These are phyloP conservation scores for Orbilia blumenaviensis DNA, from an alignment of 2,329 filamentous ascomycete species.

Conservation along the genomic window DNA sequence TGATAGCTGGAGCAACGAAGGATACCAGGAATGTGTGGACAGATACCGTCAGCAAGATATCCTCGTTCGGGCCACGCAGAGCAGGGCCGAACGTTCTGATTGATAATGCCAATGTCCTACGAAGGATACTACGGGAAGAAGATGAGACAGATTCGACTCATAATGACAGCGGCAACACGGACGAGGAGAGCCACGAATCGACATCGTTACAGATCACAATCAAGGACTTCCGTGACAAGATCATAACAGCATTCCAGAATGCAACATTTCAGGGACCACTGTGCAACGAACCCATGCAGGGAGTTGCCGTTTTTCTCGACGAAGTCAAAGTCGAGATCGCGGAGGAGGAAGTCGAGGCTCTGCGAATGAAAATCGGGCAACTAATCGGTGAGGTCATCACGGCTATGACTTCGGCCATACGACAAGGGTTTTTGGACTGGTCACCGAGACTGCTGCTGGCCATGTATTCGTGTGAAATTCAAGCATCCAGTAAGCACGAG, in stretches of 20 bases:
- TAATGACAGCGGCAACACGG: conserved; percentile 55
- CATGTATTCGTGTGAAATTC: conserved; percentile 98
- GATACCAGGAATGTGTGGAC: conserved; percentile 80
- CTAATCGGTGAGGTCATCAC: conserved; percentile 94
- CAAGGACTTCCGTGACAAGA: conserved; percentile 85
- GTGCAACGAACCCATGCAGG: conserved; percentile 92
- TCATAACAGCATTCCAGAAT: conserved; percentile 92
- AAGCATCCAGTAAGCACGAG: conserved; percentile 76
- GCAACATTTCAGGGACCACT: conserved; percentile 87
- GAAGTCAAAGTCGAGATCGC: conserved; percentile 72
- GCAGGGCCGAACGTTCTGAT: conserved; percentile 89
- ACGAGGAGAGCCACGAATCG: conserved; percentile 56
- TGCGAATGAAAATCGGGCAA: conserved; percentile 75
- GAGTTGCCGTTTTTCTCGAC: conserved; percentile 89
- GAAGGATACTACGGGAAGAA: conserved; percentile 69
- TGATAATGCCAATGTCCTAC: conserved; percentile 65
- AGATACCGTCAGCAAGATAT: conserved; percentile 78
- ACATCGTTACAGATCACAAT: conserved; percentile 60
- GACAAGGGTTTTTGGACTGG: conserved; percentile 91
- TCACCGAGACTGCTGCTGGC: conserved; percentile 91
- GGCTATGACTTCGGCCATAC: conserved; percentile 82
- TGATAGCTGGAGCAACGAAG: conserved; percentile 72
- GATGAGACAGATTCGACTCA: conserved; percentile 55
- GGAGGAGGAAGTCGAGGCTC: conserved; percentile 64
- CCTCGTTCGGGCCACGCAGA: conserved; percentile 86